Evolutionary conservation across 106 monocot genomes (phyloP), one percentile per base, ranked within the genome.

Genomic region (Acorus calamus): DNA sequence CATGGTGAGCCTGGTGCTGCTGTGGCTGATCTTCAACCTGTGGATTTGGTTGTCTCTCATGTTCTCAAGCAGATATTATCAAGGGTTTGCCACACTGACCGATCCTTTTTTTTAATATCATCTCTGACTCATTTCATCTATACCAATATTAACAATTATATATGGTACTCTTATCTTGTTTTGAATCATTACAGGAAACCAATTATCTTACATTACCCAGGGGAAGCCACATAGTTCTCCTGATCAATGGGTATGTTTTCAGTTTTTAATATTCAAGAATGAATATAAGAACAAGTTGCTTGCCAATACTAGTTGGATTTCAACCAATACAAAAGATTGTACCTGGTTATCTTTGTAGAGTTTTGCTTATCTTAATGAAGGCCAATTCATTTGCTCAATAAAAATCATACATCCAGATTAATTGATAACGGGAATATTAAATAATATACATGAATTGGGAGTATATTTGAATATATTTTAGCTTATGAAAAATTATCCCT

Each of bases 1-100:
- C 94, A 96, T 87, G 94, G 94, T 41, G 94, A 96, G 65, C 94
- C 90, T 71, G 94, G 94, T 57, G 89, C 89, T 78, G 87, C 82
- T 69, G 75, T 96, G 61, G 80, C 82, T 66, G 94, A 91, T 49
- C 60, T 96, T 60, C 84, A 79, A 42, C 80, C 90, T 53, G 87
- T 91, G 64, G 90, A 91, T 78, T 66, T 85, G 55, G 82, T 96
- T 47, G 87, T 90, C 5, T 70, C 87, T 61, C 90, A 96, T 85
- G 75, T 96, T 75, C 87, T 96, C 50, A 78, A 76, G 73, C 80
- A 91, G 75, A 96, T 96, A 78, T 61, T 96, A 14, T 91, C 85
- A 66, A 69, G 42, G 78, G 93, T 94, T 53, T 57, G 73, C 13
- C 9, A 13, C n/a, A 6, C 46, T 50, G 5, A n/a, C n/a, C n/a